Base-by-base conservation (phyloP, 495 filamentous ascomycete genomes). In the Chlorociboria aeruginascens region DNA sequence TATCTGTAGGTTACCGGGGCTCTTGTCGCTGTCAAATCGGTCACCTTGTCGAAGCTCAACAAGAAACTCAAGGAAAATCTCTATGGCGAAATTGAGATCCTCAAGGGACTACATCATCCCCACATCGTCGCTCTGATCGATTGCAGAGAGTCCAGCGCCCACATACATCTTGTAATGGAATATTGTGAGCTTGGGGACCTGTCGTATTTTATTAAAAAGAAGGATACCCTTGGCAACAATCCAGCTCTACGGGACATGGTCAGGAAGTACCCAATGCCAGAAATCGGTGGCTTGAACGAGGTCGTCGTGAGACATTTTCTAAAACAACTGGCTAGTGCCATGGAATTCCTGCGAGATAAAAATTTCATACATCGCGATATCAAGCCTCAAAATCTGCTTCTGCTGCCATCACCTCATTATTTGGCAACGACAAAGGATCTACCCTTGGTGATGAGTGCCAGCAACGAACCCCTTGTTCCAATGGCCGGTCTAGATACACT, bases 141-240 rank as follows among this genome's bases (percentile, higher is more conserved):
- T 61, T 95, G 88, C 68, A 74, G 85, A 63, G 90, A 97, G 61
- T 81, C 85, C 3, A 66, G 74, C 6, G 79, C 81, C 14, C 86
- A 95, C 49, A 95, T 97, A 63, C 89, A 98, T 66, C 74, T 98
- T 14, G 83, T 97, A 40, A 98, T 97, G 93, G 93, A 98, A 63
- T 97, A 89, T 66, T 98, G 92, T 66, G 85, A 93, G 57, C 70
- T 98, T 31, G 89, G 92, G 28, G 92, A 98, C 59, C 64, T 98
- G 45, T 92, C 90, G 7, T 66, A 86, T 9, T 96, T 98, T 65
- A 95, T 97, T 69, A 95, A 89, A 70, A 89, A 88, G 62, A 77
- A 92, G 41, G 83, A 90, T 39, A 83, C 75, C 40, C 72, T 95
- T 8, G 73, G 67, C 17, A 77, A 78, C 9, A 82, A 95, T 62